A percentile compares a stretch with the other conserved stretches of the same genome.
Conservation (phyloP, 495 filamentous ascomycete genomes). For the Bacidia rubella region DNA sequence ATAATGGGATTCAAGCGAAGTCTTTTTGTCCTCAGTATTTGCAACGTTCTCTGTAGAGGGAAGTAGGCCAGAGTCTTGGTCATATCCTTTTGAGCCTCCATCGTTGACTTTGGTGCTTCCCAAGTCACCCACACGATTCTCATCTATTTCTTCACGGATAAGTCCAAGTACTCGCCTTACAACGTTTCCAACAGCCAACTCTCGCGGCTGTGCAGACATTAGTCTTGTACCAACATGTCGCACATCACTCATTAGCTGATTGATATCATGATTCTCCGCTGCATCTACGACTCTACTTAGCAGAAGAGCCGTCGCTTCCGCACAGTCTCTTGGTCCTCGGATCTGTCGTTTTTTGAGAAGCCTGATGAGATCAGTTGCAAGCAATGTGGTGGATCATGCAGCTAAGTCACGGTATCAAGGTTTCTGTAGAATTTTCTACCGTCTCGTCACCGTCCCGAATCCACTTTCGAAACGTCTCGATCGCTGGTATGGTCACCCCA, state of each 20-base stretch:
- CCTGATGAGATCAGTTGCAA: slow-evolving; percentile 28
- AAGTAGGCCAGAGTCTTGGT: slow-evolving; percentile 25
- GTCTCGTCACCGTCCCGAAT: neutral
- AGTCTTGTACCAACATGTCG: slow-evolving; percentile 61
- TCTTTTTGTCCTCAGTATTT: slow-evolving; percentile 11
- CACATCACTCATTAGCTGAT: slow-evolving; percentile 63
- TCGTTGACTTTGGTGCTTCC: slow-evolving; percentile 27
- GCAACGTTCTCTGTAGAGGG: slow-evolving; percentile 19
- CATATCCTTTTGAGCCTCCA: slow-evolving; percentile 10
- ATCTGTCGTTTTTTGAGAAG: slow-evolving; percentile 86
- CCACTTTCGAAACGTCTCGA: neutral
- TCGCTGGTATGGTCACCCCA: neutral
- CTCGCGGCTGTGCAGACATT: slow-evolving; percentile 67
- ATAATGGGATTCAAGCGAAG: neutral
- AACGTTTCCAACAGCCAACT: slow-evolving; percentile 87
- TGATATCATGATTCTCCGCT: slow-evolving; percentile 46
- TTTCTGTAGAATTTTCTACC: neutral
- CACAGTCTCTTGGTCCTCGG: slow-evolving; percentile 70
- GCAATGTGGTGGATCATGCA: neutral
- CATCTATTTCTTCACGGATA: slow-evolving; percentile 79
- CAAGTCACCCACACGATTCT: slow-evolving; percentile 52
- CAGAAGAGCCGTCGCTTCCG: slow-evolving; percentile 77
- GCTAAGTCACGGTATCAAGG: neutral
- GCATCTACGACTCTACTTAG: slow-evolving; percentile 70
- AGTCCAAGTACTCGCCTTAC: slow-evolving; percentile 79